Evolutionary conservation across 352 stramenopile genomes (phyloP), one percentile per base, ranked within the genome.

Genomic region (Phytopythium sindhum): DNA sequence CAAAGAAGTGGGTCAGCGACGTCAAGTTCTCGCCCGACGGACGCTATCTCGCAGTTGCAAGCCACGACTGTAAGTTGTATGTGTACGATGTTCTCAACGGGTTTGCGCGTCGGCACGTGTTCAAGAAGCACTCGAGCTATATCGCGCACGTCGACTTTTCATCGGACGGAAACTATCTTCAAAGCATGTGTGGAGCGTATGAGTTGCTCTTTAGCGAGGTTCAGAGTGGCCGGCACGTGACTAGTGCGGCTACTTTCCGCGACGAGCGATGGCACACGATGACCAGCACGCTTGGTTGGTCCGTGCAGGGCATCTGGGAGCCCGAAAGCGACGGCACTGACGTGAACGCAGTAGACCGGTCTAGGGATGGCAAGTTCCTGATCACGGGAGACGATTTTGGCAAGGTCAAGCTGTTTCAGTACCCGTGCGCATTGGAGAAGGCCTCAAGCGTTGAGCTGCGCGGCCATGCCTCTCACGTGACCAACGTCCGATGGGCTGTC

Each of bases 181-280:
- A 93, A 48, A 90, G 79, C 55, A 89, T 80, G 2, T 97, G 81
- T 33, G 85, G 84, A 35, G 90, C 82, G 0, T 93, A 96, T 58
- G 93, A 98, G 63, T 63, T 98, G 19, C 70, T 95, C 14, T 98
- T 96, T 53, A 95, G 81, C 24, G 91, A 98, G 54, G 85, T 90
- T 1, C 75, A 81, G 53, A 70, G 75, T 1, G 82, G 67, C 3
- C 60, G 68, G 24, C 82, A 91, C 51, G 78, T 98, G 39, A 90
- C 88, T 28, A 86, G 82, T 57, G 84, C 93, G 0, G 78, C 84
- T 14, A 74, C 71, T 2, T 79, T 98, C 28, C 84, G 90, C 24
- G 93, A 99, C 63, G 83, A 95, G 14, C 68, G 80, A 35, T 98
- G 95, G 95, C 70, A 95, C 56, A 97, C 91, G 4, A 84, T 96